These are phyloP conservation scores for Vairimorpha apis DNA, from an alignment of 371 early-diverging fungal genomes.

Conservation along the genomic window DNA sequence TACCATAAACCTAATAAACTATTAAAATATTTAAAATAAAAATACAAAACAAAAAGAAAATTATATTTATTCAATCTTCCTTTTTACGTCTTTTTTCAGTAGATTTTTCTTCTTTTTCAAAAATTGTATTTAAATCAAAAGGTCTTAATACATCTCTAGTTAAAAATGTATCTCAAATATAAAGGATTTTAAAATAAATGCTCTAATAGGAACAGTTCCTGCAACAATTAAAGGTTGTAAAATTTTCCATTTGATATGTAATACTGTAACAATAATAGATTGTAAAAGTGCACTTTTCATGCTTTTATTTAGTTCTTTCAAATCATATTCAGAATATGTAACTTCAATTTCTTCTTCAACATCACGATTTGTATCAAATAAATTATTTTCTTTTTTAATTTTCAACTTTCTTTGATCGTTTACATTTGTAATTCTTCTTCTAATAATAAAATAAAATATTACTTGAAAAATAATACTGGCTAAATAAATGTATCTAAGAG, in stretches of 20 bases:
- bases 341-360: constrained; percentile 61
- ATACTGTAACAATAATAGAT: constrained; percentile 41
- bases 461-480: constrained; percentile 50
- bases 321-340: constrained; percentile 61
- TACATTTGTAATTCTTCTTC: constrained; percentile 35
- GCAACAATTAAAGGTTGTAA: constrained; percentile 58
- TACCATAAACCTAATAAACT: too few relatives aligned
- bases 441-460: constrained; percentile 46
- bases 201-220: constrained; percentile 52
- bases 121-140: constrained; percentile 61
- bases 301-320: constrained; percentile 48
- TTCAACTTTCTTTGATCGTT: constrained; percentile 57
- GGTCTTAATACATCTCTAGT: constrained; percentile 59
- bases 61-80: constrained; percentile 38
- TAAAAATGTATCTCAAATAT: constrained; percentile 57
- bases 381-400: constrained; percentile 43
- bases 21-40: too few relatives aligned
- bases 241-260: constrained; percentile 52
- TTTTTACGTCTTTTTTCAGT: constrained; percentile 43
- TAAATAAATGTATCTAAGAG: constrained; percentile 44
- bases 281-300: constrained; percentile 40
- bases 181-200: constrained; percentile 60
- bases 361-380: constrained; percentile 42
- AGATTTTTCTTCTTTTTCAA: constrained; percentile 18
- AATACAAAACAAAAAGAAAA: neutral